A percentile compares a stretch with the other conserved stretches of the same genome.
phyloP scores from a whole-genome alignment of 495 filamentous ascomycete genomes.

The Talaromyces trachyspermus region DNA sequence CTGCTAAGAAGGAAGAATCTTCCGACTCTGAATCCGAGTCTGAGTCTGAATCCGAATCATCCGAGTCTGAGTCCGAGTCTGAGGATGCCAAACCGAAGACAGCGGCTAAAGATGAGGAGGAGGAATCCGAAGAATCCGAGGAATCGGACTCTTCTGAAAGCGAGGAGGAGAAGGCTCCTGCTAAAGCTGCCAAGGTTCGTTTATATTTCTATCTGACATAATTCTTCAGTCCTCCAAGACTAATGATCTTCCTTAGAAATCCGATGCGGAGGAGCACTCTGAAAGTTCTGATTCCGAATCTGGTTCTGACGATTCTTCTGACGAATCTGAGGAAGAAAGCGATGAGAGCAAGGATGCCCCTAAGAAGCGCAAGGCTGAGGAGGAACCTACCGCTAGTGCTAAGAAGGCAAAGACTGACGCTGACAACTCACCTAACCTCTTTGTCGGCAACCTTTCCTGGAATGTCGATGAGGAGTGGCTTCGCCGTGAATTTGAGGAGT shows the following conservation, averaged over 20 bases:
- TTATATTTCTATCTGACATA: constrained; percentile 25
- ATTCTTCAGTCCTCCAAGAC: background rate
- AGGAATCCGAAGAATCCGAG: constrained; percentile 18
- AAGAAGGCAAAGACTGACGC: constrained; percentile 85
- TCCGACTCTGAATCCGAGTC: constrained; percentile 30
- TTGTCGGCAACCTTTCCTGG: constrained; percentile 93
- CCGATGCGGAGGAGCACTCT: constrained; percentile 25
- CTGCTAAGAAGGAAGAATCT: constrained; percentile 21
- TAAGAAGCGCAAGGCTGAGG: constrained; percentile 90
- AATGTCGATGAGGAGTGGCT: constrained; percentile 91
- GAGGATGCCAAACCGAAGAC: constrained; percentile 39
- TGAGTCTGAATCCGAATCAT: constrained; percentile 27
- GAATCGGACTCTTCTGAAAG: constrained; percentile 23
- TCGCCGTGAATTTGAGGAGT: constrained; percentile 74
- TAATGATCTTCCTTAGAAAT: constrained; percentile 15
- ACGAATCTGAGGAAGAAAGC: constrained; percentile 44
- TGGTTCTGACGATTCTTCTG: constrained; percentile 46
- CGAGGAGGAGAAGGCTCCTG: constrained; percentile 29
- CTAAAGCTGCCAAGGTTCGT: constrained; percentile 37
- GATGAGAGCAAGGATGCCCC: constrained; percentile 43
- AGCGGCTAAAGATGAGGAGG: constrained; percentile 34
- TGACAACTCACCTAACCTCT: constrained; percentile 65
- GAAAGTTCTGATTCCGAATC: constrained; percentile 16
- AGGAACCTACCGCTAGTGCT: constrained; percentile 49
- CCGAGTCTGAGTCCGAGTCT: constrained; percentile 28